phyloP scores from a whole-genome alignment of 1,284 basidiomycete genomes.

The Cryptococcus sp. region DNA sequence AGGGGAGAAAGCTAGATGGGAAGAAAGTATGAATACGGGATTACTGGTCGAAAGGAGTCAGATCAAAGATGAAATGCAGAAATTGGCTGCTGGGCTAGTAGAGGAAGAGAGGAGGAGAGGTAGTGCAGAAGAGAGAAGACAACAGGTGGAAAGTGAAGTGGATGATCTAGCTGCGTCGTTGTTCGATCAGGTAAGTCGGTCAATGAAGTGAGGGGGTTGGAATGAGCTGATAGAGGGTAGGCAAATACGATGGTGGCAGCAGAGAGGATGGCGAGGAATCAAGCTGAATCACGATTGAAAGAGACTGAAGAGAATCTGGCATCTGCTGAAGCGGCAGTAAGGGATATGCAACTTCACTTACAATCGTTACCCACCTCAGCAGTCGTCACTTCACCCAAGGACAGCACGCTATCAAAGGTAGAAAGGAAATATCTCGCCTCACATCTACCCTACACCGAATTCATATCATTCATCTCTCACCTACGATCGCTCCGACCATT shows the following conservation, averaged over 20 bases:
- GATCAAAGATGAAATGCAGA: constrained; percentile 85
- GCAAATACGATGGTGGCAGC: constrained; percentile 92
- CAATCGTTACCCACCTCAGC: constrained; percentile 54
- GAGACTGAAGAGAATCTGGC: constrained; percentile 74
- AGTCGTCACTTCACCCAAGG: constrained; percentile 1
- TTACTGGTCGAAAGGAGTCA: constrained; percentile 86
- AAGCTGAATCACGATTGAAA: constrained; percentile 75
- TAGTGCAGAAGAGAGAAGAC: constrained; percentile 77
- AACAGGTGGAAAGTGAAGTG: constrained; percentile 75
- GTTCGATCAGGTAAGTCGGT: constrained; percentile 57
- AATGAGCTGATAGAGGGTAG: constrained; percentile 36
- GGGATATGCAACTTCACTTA: constrained; percentile 77
- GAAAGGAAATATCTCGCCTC: constrained; percentile 56
- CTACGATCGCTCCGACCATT: constrained; percentile 67
- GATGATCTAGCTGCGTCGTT: constrained; percentile 87
- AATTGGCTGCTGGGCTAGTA: constrained; percentile 88
- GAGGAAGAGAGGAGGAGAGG: constrained; percentile 89
- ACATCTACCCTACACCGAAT: constrained; percentile 81
- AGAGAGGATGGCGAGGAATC: constrained; percentile 68
- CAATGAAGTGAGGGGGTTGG: background rate
- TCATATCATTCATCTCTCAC: constrained; percentile 73
- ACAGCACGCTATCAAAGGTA: background rate
- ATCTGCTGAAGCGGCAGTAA: constrained; percentile 79
- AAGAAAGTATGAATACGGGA: constrained; percentile 59
- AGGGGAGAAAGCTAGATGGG: constrained; percentile 44